These are phyloP conservation scores for Tylopilus sp. DNA, from an alignment of 768 basidiomycete genomes.

Conservation along the genomic window DNA sequence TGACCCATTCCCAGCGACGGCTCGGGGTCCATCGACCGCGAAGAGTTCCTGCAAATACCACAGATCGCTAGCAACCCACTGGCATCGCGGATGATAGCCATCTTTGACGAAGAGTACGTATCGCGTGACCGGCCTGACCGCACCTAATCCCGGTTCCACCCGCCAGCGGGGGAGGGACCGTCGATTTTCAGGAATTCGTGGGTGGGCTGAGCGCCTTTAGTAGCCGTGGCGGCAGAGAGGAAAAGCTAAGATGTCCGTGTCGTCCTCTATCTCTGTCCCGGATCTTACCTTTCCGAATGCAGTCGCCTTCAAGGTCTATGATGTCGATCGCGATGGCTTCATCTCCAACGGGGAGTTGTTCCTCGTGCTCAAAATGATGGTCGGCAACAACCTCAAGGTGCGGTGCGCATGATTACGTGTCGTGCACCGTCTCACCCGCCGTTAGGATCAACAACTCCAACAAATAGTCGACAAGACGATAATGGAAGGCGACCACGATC, in stretches of 20 bases:
- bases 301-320: slow-evolving; percentile 99
- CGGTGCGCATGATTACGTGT: slow-evolving; percentile 4
- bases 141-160: not conserved
- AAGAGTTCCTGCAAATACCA: slow-evolving; percentile 98
- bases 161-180: slow-evolving; percentile 90
- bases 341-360: slow-evolving; percentile 99
- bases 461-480: slow-evolving; percentile 99
- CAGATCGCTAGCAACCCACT: slow-evolving; percentile 98
- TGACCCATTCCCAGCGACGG: slow-evolving; percentile 62
- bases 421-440: not conserved
- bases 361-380: slow-evolving; percentile 99
- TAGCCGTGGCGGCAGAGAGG: slow-evolving; percentile 92
- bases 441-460: slow-evolving; percentile 93
- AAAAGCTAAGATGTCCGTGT: slow-evolving; percentile 88
- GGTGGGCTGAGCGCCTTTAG: slow-evolving; percentile 97
- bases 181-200: slow-evolving; percentile 99
- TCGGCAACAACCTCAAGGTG: slow-evolving; percentile 97
- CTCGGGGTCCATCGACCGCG: slow-evolving; percentile 96
- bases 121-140: slow-evolving; percentile 2
- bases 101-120: slow-evolving; percentile 97
- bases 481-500: slow-evolving; percentile 99
- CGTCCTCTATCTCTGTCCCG: not conserved
- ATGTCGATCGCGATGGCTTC: slow-evolving; percentile 95
- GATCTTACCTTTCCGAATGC: slow-evolving; percentile 1
- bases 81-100: slow-evolving; percentile 97